These are phyloP conservation scores for Steccherinum ochraceum DNA, from an alignment of 768 basidiomycete species.

Conservation along the genomic window DNA sequence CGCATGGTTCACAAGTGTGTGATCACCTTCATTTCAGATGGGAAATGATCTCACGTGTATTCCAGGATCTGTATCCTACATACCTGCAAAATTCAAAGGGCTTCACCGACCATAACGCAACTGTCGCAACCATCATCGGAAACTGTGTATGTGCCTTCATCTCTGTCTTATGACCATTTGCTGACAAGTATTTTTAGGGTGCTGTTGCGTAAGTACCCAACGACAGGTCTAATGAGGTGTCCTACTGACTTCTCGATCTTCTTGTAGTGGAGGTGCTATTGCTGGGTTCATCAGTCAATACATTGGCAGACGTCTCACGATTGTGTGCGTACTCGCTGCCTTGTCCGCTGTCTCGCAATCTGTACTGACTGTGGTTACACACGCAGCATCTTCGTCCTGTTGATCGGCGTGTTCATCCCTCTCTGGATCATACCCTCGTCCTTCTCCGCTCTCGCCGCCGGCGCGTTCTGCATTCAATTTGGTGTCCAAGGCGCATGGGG, in stretches of 20 bases:
- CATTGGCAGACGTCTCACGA: slow-evolving; percentile 78
- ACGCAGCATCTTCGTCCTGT: slow-evolving; percentile 44
- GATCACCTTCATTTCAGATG: not conserved
- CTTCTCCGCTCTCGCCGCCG: slow-evolving; percentile 68
- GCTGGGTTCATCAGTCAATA: slow-evolving; percentile 73
- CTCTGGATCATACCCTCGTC: slow-evolving; percentile 77
- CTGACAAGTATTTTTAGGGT: slow-evolving; percentile 31
- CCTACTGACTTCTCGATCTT: not conserved
- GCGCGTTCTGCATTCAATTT: slow-evolving; percentile 83
- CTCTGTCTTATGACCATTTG: not conserved
- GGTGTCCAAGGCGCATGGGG: slow-evolving; percentile 92
- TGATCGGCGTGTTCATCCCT: slow-evolving; percentile 60
- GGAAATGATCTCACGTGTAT: slow-evolving; percentile 12
- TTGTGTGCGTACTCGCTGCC: slow-evolving; percentile 39
- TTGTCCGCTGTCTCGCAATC: too few relatives aligned
- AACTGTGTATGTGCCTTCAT: slow-evolving; percentile 45
- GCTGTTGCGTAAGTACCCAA: slow-evolving; percentile 39
- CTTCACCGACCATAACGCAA: slow-evolving; percentile 50
- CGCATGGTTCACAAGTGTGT: slow-evolving; percentile 37
- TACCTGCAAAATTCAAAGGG: slow-evolving; percentile 61
- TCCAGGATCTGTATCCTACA: slow-evolving; percentile 69
- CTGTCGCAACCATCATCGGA: slow-evolving; percentile 78
- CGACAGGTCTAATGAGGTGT: too few relatives aligned
- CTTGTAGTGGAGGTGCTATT: slow-evolving; percentile 54
- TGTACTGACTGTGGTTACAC: too few relatives aligned